These are phyloP conservation scores for Cocos nucifera DNA, from an alignment of 176 grass and related monocot genomes.

Conservation along the genomic window DNA sequence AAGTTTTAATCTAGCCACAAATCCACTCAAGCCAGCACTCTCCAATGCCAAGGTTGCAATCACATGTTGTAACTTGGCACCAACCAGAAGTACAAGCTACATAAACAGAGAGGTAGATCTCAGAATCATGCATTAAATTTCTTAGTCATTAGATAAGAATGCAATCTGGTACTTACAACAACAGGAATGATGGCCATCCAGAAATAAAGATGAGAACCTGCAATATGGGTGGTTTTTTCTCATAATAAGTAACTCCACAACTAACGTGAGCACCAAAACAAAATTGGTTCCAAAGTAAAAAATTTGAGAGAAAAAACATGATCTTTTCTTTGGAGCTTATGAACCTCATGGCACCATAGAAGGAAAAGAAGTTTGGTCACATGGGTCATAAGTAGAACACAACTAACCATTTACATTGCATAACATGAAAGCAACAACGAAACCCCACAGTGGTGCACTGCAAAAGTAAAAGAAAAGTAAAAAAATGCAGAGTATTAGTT, in stretches of 20 bases:
- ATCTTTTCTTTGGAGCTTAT: too few relatives aligned
- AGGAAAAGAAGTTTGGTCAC: neutral
- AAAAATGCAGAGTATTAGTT: constrained; percentile 14
- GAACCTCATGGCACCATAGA: too few relatives aligned
- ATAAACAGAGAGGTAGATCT: neutral
- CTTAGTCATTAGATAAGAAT: too few relatives aligned
- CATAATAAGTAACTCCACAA: neutral
- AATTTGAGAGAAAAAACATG: too few relatives aligned
- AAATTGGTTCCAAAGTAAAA: neutral
- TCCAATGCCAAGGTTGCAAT: constrained; percentile 85
- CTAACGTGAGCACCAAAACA: neutral
- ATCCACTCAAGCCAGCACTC: constrained; percentile 58
- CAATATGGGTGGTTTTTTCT: constrained; percentile 22
- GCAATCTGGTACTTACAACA: constrained; percentile 33
- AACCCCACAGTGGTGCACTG: constrained; percentile 88
- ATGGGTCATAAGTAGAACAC: neutral
- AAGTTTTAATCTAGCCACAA: constrained; percentile 55
- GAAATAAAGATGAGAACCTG: constrained; percentile 96
- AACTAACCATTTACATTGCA: constrained; percentile 74
- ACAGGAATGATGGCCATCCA: constrained; percentile 97
- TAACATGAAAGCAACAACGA: constrained; percentile 95
- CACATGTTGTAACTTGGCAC: constrained; percentile 87
- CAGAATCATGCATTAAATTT: too few relatives aligned
- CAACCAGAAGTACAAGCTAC: constrained; percentile 93
- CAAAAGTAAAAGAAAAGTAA: constrained; percentile 27